Percentiles rank a stretch among this genome's conserved stretches.
Conservation (phyloP, 306 rosid species). For the Oemleria cerasiformis region DNA sequence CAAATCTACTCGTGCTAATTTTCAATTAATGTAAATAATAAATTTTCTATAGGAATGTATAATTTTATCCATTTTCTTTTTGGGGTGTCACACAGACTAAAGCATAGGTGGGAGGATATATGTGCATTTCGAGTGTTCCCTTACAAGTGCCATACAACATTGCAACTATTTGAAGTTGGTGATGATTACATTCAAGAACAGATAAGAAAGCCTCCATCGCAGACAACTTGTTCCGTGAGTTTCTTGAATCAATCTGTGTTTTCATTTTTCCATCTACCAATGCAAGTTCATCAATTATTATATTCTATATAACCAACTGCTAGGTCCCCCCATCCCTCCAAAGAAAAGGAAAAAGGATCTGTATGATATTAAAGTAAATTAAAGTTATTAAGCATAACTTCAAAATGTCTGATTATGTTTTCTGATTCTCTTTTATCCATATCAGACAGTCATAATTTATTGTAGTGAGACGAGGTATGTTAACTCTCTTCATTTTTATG, state of each 20-base stretch:
- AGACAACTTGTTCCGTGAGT: constrained; percentile 65
- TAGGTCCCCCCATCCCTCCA: neutral
- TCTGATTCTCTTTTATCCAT: neutral
- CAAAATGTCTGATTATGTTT: neutral
- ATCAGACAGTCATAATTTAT: neutral
- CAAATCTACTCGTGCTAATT: neutral
- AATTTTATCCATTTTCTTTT: too few relatives aligned
- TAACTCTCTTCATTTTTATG: neutral
- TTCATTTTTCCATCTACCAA: neutral
- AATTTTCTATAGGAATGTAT: neutral
- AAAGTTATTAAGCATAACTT: neutral
- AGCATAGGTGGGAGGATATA: constrained; percentile 66
- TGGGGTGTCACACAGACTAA: constrained; percentile 39
- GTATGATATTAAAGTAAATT: neutral
- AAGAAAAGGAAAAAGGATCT: neutral
- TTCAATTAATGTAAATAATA: neutral
- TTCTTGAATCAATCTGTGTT: constrained; percentile 14
- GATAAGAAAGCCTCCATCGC: constrained; percentile 64
- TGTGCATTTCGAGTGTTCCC: constrained; percentile 86
- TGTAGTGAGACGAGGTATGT: neutral
- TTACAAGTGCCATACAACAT: constrained; percentile 78
- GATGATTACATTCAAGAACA: constrained; percentile 89
- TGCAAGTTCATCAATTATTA: neutral
- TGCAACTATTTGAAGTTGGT: constrained; percentile 77
- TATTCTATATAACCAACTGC: neutral